phyloP scores from a whole-genome alignment of 176 grass and related monocot genomes.

The sorghum (Sorghum bicolor) region Sorghum_bicolor_NCBIv3 NC_012873.2:61766001-61766500 shows the following conservation, averaged over 20 bases:
- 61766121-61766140: constrained; percentile 95
- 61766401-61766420: constrained; percentile 99
- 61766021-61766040: constrained; percentile 73
- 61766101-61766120: constrained; percentile 91
- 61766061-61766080: constrained; percentile 82
- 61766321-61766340: background rate
- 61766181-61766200: constrained; percentile 67
- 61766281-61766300: background rate
- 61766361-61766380: constrained; percentile 76
- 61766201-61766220: constrained; percentile 83
- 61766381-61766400: constrained; percentile 94
- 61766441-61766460: constrained; percentile 25
- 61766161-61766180: constrained; percentile 69
- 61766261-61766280: background rate
- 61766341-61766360: constrained; percentile 51
- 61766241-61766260: background rate
- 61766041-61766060: constrained; percentile 86
- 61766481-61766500: background rate
- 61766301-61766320: background rate
- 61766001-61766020: constrained; percentile 85
- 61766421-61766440: constrained; percentile 95
- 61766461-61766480: background rate
- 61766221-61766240: too few species aligned
- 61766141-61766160: constrained; percentile 93
- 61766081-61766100: constrained; percentile 84